These are phyloP conservation scores for Coniferiporia weirii DNA, from an alignment of 1,284 basidiomycete species.

Conservation along the genomic window DNA sequence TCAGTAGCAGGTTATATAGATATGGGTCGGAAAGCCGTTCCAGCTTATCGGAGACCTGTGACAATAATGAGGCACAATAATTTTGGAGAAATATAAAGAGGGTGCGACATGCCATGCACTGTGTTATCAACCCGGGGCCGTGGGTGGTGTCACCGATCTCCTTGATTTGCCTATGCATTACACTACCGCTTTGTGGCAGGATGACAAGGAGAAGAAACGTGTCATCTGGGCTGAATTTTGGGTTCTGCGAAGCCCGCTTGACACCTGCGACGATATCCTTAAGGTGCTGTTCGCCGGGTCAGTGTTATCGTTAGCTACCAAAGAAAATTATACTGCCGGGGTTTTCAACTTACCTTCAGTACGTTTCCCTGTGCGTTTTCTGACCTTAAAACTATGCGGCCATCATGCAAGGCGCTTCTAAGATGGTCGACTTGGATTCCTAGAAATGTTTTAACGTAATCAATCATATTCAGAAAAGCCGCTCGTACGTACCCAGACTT, in stretches of 20 bases:
- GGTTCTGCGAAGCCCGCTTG: not conserved
- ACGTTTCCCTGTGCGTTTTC: not conserved
- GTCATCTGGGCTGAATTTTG: not conserved
- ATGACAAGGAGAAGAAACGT: conserved; percentile 12
- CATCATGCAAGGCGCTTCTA: not conserved
- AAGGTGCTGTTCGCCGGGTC: not conserved
- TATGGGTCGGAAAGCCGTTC: conserved; percentile 26
- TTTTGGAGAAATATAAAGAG: conserved; percentile 27
- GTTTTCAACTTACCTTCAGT: not conserved
- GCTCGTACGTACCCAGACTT: not conserved
- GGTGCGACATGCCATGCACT: conserved; percentile 16
- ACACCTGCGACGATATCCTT: not conserved
- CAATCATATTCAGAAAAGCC: not conserved
- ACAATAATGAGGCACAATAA: conserved; percentile 13
- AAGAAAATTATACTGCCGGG: not conserved
- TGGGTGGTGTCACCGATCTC: conserved; percentile 14
- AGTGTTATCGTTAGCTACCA: not conserved
- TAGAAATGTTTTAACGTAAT: not conserved
- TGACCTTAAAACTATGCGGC: not conserved
- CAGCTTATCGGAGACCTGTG: conserved; percentile 18
- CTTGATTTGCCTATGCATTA: conserved; percentile 21
- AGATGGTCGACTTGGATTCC: not conserved
- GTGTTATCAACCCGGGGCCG: conserved; percentile 13
- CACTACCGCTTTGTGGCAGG: not conserved
- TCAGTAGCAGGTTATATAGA: conserved; percentile 34